Evolutionary conservation across 306 rosid species (phyloP).

Genomic region (Medicago lupulina): DNA sequence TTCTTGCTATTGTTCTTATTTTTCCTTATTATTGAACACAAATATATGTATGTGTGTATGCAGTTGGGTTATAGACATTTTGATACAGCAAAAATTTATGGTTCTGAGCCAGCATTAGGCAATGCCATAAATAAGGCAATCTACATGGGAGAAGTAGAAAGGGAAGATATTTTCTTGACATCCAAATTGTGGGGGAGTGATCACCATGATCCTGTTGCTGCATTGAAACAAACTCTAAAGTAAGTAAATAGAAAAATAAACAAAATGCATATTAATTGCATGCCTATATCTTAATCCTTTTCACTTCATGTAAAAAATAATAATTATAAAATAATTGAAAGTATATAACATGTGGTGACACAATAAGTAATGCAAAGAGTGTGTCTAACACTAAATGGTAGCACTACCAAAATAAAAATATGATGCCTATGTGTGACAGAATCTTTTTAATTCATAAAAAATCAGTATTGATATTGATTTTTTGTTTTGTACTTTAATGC

Average conservation of each 20-base stretch:
- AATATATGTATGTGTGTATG: not conserved
- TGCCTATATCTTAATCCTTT: too few species aligned
- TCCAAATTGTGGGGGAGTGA: constrained; percentile 92
- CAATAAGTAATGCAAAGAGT: too few species aligned
- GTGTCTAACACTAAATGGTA: too few species aligned
- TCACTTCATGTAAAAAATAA: too few species aligned
- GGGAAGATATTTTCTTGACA: constrained; percentile 79
- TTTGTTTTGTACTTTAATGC: constrained; percentile 11
- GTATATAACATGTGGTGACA: too few species aligned
- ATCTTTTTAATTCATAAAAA: constrained; percentile 3
- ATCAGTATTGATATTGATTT: constrained; percentile 14
- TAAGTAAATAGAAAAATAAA: constrained; percentile 45
- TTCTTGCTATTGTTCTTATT: not conserved
- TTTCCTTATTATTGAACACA: not conserved
- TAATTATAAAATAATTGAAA: too few species aligned
- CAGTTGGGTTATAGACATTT: constrained; percentile 94
- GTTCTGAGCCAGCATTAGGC: constrained; percentile 84
- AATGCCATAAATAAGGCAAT: constrained; percentile 65
- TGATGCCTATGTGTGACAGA: not conserved
- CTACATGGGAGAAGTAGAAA: constrained; percentile 43
- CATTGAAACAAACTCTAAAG: constrained; percentile 68
- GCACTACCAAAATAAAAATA: too few species aligned
- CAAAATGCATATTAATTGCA: not conserved
- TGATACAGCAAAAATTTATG: constrained; percentile 89
- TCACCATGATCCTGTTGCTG: constrained; percentile 94